Evolutionary conservation across 805 yeast genomes (phyloP), one percentile per base, ranked within the genome.

Genomic region (Ogataea neopini): DNA sequence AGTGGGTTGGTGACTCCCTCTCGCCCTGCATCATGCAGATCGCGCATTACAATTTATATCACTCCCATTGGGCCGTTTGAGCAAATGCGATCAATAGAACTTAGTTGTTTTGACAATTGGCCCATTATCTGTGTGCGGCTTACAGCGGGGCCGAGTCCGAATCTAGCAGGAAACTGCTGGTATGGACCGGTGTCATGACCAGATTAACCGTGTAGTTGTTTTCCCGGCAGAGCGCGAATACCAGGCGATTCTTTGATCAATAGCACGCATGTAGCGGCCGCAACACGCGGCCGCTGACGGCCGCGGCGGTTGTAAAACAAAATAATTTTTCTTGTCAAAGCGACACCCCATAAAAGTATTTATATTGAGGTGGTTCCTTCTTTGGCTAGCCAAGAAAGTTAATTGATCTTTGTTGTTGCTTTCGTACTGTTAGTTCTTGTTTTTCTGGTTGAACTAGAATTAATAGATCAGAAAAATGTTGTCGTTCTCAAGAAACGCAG

Each of bases 401-500:
- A 4, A 10, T 15, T n/a, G 8, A 9, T 15, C 17, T 17, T 39
- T 39, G 42, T 18, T 29, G 26, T 40, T 30, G n/a, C 22, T 40
- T 40, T n/a, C 6, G 14, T 40, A 22, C 25, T 20, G 32, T 9
- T 14, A 13, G 18, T 32, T 18, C 33, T 28, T 30, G 30, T 30
- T 32, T 32, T 18, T 20, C 30, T 28, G 34, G 43, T 40, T 40
- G 34, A 18, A 28, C 43, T 28, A 29, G 26, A 7, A 40, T 20
- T 19, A 32, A 14, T 28, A 28, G 30, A 35, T 18, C 36, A 19
- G 2, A n/a, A 45, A 9, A 49, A 64, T 64, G 68, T 60, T 64
- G 51, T 59, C 67, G 49, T 62, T 61, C 50, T 43, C 64, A 40
- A 59, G 64, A 57, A 54, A 55, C 44, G 44, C 63, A 38, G 52